Evolutionary conservation across 2,329 filamentous ascomycete species (phyloP), one percentile per base, ranked within the genome.

Genomic region (Nemania serpens): DNA sequence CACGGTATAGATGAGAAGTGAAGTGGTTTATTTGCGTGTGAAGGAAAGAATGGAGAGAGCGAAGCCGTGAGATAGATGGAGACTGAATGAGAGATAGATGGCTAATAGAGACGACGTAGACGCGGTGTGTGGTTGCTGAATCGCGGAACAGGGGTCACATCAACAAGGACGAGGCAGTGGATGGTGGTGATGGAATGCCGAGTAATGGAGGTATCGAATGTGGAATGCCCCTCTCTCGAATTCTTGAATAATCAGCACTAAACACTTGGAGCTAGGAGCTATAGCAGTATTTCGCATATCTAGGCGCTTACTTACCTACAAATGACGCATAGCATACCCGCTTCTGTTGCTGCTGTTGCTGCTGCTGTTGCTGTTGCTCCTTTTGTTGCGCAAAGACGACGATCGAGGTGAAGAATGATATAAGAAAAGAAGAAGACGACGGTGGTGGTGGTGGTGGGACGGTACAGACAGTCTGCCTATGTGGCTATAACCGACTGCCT

Each of bases 171-270:
- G 52, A 60, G 46, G 57, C 45, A 49, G 63, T 61, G 57, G 57
- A 63, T 29, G 25, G 25, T 29, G 25, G 25, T 29, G 25, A 29
- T 29, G 25, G 25, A 29, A 60, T 60, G 60, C 55, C 18, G 50
- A 46, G 45, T 42, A 7, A 29, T 29, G 25, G n/a, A n/a, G n/a
- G n/a, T 53, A 29, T 46, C 42, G 51, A 45, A 43, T 58, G 17
- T 50, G 50, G 58, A 63, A 65, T 61, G 56, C 61, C 61, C 61
- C 63, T 62, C 61, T 65, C 63, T 60, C 25, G 25, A 7, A 29
- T 29, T 29, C 25, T 29, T 47, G 48, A 56, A 47, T 49, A 59
- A 58, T 61, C 58, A 55, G 53, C 60, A 41, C 29, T 18, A 33
- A 15, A 20, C 37, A 48, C 33, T 22, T n/a, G 22, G 37, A 37